A percentile compares a stretch with the other conserved stretches of the same genome.
Evolutionary conservation across 2,329 filamentous ascomycete species (phyloP).

Genomic region (Lasiodiplodia theobromae): DNA sequence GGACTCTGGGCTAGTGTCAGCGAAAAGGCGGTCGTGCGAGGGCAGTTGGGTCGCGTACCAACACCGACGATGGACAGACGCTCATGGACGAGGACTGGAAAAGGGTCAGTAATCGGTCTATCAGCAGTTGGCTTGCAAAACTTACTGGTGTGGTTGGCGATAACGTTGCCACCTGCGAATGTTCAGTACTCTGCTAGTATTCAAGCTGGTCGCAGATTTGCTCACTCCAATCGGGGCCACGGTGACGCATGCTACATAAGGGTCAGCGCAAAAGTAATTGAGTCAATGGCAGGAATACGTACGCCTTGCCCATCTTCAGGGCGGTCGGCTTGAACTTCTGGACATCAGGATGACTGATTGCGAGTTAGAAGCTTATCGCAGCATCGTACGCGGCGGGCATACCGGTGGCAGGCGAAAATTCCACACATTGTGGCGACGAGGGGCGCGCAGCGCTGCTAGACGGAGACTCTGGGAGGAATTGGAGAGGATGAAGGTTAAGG

Average conservation of each 20-base stretch:
- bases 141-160: conserved; percentile 88
- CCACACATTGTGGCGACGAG: conserved; percentile 78
- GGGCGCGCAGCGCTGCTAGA: conserved; percentile 22
- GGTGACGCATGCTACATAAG: conserved; percentile 79
- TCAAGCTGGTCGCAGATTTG: conserved; percentile 38
- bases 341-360: conserved; percentile 80
- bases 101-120: conserved; percentile 36
- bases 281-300: conserved; percentile 52
- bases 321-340: conserved; percentile 96
- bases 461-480: conserved; percentile 19
- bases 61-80: conserved; percentile 97
- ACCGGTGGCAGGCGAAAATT: conserved; percentile 96
- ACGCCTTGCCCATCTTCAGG: conserved; percentile 93
- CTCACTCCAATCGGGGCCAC: conserved; percentile 98
- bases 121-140: not conserved
- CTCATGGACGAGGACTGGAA: conserved; percentile 86
- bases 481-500: conserved; percentile 2
- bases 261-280: conserved; percentile 41
- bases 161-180: conserved; percentile 80
- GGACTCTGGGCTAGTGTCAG: conserved; percentile 68
- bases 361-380: conserved; percentile 40
- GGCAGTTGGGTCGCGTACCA: conserved; percentile 63
- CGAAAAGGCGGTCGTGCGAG: not conserved
- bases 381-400: conserved; percentile 40
- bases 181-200: conserved; percentile 40